Evolutionary conservation across 2,329 filamentous ascomycete species (phyloP), one percentile per base, ranked within the genome.

Genomic region (Fusarium nanum): DNA sequence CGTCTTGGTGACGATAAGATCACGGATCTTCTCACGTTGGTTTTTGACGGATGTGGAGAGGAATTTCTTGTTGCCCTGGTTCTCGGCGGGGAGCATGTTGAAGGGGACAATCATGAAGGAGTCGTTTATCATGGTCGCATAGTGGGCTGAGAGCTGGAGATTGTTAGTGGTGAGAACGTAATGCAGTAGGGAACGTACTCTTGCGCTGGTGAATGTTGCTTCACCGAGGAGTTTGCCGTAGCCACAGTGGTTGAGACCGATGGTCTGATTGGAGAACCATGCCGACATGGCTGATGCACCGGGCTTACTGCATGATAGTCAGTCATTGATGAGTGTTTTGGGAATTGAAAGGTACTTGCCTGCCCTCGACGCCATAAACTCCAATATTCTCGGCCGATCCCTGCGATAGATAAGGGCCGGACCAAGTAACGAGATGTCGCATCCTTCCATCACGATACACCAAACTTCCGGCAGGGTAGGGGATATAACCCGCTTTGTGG

Each of bases 401-500:
- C 23, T 79, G 77, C 0, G 79, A 81, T 2, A 84, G 71, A 23
- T 80, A 80, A 0, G 82, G 82, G 2, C 77, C 78, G 0, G 81
- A 81, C 83, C 83, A 85, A 0, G 83, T 83, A 1, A 85, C 78
- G 7, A 83, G 58, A 59, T 78, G 79, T 30, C 80, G 74, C 80
- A 84, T 83, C 1, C 83, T 71, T 1, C 77, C 82, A 47, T 85
- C 83, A 1, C 79, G 76, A 52, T 85, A 85, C 8, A 78, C 79
- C n/a, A 85, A 60, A 3, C 79, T 79, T 6, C 83, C 83, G 0
- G 82, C 82, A 0, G 83, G 83, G 57, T 85, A 85, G 0, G 80
- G 81, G 27, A 84, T 81, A 44, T 85, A 84, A 0, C 82, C 83
- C 4, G 81, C 77, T 59, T 85, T 85, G 62, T 85, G 82, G 0